Conservation (phyloP, 2,329 filamentous ascomycete species). For the Botryotinia globosa region DNA sequence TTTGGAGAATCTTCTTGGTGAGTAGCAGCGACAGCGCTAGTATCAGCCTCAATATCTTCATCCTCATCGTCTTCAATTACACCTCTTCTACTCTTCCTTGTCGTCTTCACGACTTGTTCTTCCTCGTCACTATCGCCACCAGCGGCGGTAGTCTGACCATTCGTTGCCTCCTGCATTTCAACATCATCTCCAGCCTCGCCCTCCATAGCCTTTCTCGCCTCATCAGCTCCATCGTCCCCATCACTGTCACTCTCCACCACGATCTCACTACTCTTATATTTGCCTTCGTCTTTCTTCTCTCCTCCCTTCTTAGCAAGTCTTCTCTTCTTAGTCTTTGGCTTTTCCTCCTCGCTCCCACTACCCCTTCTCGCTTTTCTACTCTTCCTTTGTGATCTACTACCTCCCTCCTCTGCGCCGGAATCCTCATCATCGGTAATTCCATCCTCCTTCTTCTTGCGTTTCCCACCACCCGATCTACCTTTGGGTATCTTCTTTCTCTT, state of each 20-base stretch:
- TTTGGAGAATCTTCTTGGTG: slow-evolving; percentile 29
- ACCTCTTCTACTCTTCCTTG: slow-evolving; percentile 33
- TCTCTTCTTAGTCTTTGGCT: slow-evolving; percentile 40
- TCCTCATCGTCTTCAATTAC: slow-evolving; percentile 37
- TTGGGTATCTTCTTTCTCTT: slow-evolving; percentile 69
- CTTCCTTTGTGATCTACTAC: slow-evolving; percentile 10
- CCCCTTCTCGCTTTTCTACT: slow-evolving; percentile 30
- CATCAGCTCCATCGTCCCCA: slow-evolving; percentile 35
- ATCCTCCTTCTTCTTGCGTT: slow-evolving; percentile 43
- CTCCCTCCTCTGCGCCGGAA: slow-evolving; percentile 30
- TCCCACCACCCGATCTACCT: slow-evolving; percentile 42
- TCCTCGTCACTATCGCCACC: slow-evolving; percentile 31
- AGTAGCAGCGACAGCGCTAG: slow-evolving; percentile 10
- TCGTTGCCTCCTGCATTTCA: slow-evolving; percentile 24
- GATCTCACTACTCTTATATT: slow-evolving; percentile 40
- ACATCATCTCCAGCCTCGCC: slow-evolving; percentile 24
- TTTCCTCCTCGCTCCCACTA: slow-evolving; percentile 38
- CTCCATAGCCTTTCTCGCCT: slow-evolving; percentile 30
- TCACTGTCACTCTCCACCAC: slow-evolving; percentile 40
- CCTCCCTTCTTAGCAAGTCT: slow-evolving; percentile 36
- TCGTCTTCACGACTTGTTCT: slow-evolving; percentile 27
- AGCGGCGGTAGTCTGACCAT: not conserved
- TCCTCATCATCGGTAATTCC: slow-evolving; percentile 38
- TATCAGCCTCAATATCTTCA: slow-evolving; percentile 36
- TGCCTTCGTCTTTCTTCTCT: slow-evolving; percentile 34